Evolutionary conservation across 495 filamentous ascomycete species (phyloP), one percentile per base, ranked within the genome.

Genomic region (Talaromyces thailandensis): DNA sequence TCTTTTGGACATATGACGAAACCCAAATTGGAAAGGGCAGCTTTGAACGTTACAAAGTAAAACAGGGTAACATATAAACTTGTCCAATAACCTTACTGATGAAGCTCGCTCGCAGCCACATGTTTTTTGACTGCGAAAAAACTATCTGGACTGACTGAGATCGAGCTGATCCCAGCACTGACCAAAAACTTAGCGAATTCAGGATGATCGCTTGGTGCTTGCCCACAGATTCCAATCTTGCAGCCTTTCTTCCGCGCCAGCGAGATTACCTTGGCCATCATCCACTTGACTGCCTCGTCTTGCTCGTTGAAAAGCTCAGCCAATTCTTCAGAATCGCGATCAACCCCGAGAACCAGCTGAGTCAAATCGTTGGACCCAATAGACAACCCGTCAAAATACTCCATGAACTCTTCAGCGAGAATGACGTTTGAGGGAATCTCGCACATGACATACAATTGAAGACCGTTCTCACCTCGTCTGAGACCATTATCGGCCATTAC

Each of bases 301-400:
- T 74, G 70, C 66, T 76, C 71, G 28, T 69, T 62, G 57, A 74
- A 76, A 32, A 74, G 56, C 24, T 65, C 69, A 0, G 68, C 64
- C 65, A 76, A 56, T 64, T 71, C 66, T n/a, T 59, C 63, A 11
- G 71, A 70, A 43, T 76, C 73, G 23, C 73, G 69, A 58, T 76
- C 73, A 0, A 76, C 65, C 1, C 72, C 71, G 3, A 76, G 70
- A 9, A 67, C 73, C 63, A 76, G 58, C 67, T 74, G 71, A 7
- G 73, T 76, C 61, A 76, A 63, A 59, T 74, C 73, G 35, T 76
- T 76, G 37, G 71, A 74, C 14, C 73, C 73, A 52, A 76, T 76
- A 18, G 73, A 76, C 45, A 76, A 74, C 2, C 73, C 71, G 60
- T 76, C 73, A 62, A 76, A 76, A 45, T 70, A 58, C 16, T 65